phyloP scores from a whole-genome alignment of 495 filamentous ascomycete genomes.

The Aeminium ludgeri region DNA sequence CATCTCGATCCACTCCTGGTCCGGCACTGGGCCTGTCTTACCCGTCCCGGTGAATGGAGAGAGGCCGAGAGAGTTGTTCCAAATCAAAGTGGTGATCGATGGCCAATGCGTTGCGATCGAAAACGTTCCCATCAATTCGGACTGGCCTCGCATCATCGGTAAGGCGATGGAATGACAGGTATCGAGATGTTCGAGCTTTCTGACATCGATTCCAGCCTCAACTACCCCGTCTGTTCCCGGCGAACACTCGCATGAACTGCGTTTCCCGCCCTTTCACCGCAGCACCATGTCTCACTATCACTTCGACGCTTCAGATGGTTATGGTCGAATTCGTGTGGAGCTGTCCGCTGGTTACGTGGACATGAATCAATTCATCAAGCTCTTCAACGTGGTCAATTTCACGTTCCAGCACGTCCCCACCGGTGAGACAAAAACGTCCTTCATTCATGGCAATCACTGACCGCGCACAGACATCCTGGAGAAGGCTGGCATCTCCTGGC shows the following conservation, averaged over 20 bases:
- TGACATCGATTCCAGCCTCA: neutral
- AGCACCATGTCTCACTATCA: conserved; percentile 53
- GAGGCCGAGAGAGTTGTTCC: conserved; percentile 40
- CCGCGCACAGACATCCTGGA: conserved; percentile 14
- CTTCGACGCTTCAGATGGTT: conserved; percentile 54
- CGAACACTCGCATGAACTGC: conserved; percentile 8
- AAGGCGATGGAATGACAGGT: no score
- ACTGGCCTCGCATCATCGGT: conserved; percentile 19
- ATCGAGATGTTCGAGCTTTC: no score
- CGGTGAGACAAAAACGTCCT: no score
- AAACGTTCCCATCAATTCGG: neutral
- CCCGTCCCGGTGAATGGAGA: conserved; percentile 43
- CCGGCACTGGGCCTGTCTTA: conserved; percentile 34
- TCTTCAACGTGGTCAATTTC: conserved; percentile 60
- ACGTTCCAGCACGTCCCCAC: conserved; percentile 78
- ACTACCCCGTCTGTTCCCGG: neutral
- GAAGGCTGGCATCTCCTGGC: conserved; percentile 16
- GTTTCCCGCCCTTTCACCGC: conserved; percentile 57
- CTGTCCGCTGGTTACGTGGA: conserved; percentile 55
- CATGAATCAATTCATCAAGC: conserved; percentile 43
- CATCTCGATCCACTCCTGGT: conserved; percentile 71
- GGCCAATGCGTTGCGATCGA: conserved; percentile 25
- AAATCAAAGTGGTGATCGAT: conserved; percentile 51
- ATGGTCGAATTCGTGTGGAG: conserved; percentile 62
- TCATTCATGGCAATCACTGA: no score